Percentiles rank a stretch among this genome's conserved stretches.
Conservation (phyloP, 371 early-diverging fungal species). For the Lichtheimia ramosa region DNA sequence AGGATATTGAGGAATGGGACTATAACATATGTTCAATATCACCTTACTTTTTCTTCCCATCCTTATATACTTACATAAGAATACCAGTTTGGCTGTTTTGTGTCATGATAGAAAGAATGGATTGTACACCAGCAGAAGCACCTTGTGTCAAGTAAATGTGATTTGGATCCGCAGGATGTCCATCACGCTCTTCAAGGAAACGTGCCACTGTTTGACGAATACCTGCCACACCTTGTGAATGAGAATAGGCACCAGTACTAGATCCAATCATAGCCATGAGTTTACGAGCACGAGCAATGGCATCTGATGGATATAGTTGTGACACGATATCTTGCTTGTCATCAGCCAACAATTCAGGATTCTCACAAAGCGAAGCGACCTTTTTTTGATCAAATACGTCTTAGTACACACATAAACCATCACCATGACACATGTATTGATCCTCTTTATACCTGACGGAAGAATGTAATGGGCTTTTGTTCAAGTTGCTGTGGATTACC, state of each 20-base stretch:
- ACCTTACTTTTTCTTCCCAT: neutral
- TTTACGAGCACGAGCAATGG: conserved; percentile 74
- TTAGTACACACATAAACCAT: neutral
- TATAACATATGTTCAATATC: conserved; percentile 1
- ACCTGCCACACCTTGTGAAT: conserved; percentile 83
- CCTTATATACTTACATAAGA: conserved; percentile 62
- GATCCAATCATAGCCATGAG: conserved; percentile 67
- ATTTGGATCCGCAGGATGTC: conserved; percentile 75
- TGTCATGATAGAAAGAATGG: conserved; percentile 77
- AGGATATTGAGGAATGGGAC: conserved; percentile 96
- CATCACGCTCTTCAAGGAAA: conserved; percentile 84
- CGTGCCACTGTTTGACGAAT: conserved; percentile 82
- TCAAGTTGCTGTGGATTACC: conserved; percentile 94
- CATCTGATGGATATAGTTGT: conserved; percentile 77
- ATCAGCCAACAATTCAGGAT: conserved; percentile 74
- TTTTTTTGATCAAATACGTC: conserved; percentile 9
- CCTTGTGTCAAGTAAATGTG: conserved; percentile 89
- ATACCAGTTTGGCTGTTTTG: conserved; percentile 78
- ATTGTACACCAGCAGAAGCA: conserved; percentile 86
- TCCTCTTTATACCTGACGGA: conserved; percentile 72
- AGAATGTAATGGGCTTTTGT: conserved; percentile 94
- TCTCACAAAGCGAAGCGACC: conserved; percentile 57
- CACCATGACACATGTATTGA: neutral
- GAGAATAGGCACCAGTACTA: conserved; percentile 86
- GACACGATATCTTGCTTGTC: conserved; percentile 48